phyloP scores from a whole-genome alignment of 768 basidiomycete species.

The Serendipita indica region DNA sequence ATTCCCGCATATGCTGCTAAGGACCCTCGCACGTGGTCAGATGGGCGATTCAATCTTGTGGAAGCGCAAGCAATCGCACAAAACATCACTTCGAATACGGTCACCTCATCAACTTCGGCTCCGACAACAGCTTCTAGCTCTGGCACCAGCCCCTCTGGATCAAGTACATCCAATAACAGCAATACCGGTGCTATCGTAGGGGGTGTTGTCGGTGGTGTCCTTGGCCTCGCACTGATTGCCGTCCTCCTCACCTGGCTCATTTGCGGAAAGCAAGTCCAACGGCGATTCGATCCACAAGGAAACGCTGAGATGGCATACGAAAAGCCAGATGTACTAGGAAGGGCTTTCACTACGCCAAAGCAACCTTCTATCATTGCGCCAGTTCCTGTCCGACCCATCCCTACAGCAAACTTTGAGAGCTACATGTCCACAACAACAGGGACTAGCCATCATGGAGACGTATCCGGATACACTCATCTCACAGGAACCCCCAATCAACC shows the following conservation, averaged over 20 bases:
- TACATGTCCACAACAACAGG: neutral
- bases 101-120: neutral
- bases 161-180: neutral
- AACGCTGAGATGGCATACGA: neutral
- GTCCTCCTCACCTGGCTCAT: neutral
- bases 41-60: neutral
- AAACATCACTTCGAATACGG: neutral
- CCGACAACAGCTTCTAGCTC: neutral
- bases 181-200: slow-evolving; percentile 6
- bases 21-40: neutral
- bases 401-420: neutral
- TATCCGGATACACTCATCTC: neutral
- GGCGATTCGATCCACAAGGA: neutral
- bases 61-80: neutral
- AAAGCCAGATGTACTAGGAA: neutral
- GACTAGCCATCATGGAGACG: neutral
- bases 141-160: neutral
- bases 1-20: neutral
- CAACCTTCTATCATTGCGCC: neutral
- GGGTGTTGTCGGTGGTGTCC: neutral
- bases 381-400: neutral
- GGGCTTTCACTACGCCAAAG: neutral
- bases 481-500: no score
- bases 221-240: neutral
- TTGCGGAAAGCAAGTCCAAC: neutral